These are phyloP conservation scores for Phytophthora tubulina DNA, from an alignment of 352 stramenopile species.

Conservation along the genomic window DNA sequence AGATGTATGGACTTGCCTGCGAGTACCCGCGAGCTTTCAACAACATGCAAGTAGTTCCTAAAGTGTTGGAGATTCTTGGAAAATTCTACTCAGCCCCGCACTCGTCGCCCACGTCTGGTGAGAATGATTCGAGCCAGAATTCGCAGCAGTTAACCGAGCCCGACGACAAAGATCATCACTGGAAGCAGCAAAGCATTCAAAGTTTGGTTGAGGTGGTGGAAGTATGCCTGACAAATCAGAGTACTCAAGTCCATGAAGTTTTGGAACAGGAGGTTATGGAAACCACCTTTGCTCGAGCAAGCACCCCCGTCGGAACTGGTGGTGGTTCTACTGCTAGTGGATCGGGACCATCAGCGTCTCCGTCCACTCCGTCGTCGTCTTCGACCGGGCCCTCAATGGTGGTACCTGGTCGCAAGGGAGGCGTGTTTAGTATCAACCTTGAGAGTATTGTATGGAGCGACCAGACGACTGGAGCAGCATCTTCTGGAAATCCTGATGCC, in stretches of 20 bases:
- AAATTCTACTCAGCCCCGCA: slow-evolving; percentile 55
- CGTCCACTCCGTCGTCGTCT: slow-evolving; percentile 32
- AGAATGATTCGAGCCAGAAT: slow-evolving; percentile 42
- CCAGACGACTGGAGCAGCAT: slow-evolving; percentile 37
- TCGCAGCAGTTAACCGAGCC: slow-evolving; percentile 54
- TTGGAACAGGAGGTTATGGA: slow-evolving; percentile 77
- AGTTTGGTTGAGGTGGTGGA: slow-evolving; percentile 82
- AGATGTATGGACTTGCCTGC: slow-evolving; percentile 77
- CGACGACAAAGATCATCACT: slow-evolving; percentile 70
- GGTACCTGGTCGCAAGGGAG: slow-evolving; percentile 51
- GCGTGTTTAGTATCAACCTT: slow-evolving; percentile 79
- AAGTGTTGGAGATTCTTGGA: slow-evolving; percentile 72
- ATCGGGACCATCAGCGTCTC: slow-evolving; percentile 15
- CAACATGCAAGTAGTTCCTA: slow-evolving; percentile 65
- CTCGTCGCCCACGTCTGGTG: slow-evolving; percentile 6
- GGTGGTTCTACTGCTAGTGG: slow-evolving; percentile 23
- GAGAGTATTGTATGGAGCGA: slow-evolving; percentile 89
- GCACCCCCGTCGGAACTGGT: slow-evolving; percentile 24
- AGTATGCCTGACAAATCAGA: slow-evolving; percentile 82
- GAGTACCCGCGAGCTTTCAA: slow-evolving; percentile 76
- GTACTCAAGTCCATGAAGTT: slow-evolving; percentile 70
- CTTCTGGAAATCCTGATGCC: slow-evolving; percentile 23
- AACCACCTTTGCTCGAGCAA: slow-evolving; percentile 68
- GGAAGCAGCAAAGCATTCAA: slow-evolving; percentile 81
- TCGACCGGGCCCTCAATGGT: slow-evolving; percentile 36